Evolutionary conservation across 257 asterid genomes (phyloP).

Genomic region (Marsdenia floribunda): DNA sequence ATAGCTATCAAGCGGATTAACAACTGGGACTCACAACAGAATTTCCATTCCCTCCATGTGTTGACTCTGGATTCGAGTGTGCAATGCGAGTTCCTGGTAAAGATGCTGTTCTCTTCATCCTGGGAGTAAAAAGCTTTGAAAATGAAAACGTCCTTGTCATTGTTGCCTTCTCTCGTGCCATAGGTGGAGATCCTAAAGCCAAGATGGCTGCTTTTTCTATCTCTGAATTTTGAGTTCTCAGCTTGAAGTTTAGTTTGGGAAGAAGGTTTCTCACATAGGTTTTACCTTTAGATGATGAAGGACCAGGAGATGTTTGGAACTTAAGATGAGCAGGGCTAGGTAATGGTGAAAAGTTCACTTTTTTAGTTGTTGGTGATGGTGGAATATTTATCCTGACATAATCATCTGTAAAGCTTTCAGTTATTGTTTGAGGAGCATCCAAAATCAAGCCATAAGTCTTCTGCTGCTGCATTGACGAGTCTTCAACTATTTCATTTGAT

Average conservation of each 20-base stretch:
- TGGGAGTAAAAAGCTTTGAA: slow-evolving; percentile 52
- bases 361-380: slow-evolving; percentile 67
- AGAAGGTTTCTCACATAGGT: slow-evolving; percentile 52
- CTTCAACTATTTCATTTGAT: slow-evolving; percentile 73
- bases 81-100: slow-evolving; percentile 60
- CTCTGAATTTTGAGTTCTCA: slow-evolving; percentile 54
- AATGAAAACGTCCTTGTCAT: slow-evolving; percentile 59
- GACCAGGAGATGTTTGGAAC: slow-evolving; percentile 49
- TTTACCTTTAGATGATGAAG: slow-evolving; percentile 48
- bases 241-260: slow-evolving; percentile 76
- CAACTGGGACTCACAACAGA: slow-evolving; percentile 41
- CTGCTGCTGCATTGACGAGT: slow-evolving; percentile 26
- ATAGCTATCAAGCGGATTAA: neutral
- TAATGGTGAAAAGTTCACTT: slow-evolving; percentile 76
- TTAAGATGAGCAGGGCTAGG: slow-evolving; percentile 60
- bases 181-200: slow-evolving; percentile 60
- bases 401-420: slow-evolving; percentile 43
- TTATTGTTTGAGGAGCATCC: slow-evolving; percentile 35
- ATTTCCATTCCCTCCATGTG: slow-evolving; percentile 49
- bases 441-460: slow-evolving; percentile 22
- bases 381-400: slow-evolving; percentile 51
- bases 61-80: slow-evolving; percentile 84
- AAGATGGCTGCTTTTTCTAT: slow-evolving; percentile 69
- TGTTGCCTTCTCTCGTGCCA: slow-evolving; percentile 36
- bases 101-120: slow-evolving; percentile 66